Conservation (phyloP, 2,329 filamentous ascomycete species). For the Ceratocystis albifundus region DNA sequence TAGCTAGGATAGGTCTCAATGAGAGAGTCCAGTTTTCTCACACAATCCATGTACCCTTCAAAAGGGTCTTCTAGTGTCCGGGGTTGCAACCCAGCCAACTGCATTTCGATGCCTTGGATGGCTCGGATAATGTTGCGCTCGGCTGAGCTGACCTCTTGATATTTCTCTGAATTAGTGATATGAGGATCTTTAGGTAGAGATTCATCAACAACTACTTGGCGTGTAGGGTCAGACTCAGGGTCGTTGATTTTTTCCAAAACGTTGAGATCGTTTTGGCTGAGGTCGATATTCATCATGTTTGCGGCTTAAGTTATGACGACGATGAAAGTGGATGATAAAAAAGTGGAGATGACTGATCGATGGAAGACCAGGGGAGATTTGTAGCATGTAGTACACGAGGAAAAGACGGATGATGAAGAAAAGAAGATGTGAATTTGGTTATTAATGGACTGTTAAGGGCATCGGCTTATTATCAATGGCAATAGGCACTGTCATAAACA, state of each 20-base stretch:
- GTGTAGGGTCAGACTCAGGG: slow-evolving; percentile 49
- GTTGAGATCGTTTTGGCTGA: slow-evolving; percentile 49
- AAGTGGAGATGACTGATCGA: not conserved
- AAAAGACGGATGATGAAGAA: not conserved
- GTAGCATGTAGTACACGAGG: not conserved
- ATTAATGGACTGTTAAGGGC: not conserved
- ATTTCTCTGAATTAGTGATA: slow-evolving; percentile 39
- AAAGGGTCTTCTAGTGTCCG: slow-evolving; percentile 33
- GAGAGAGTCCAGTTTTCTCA: slow-evolving; percentile 43
- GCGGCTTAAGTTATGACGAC: not conserved
- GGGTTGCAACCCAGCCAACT: slow-evolving; percentile 36
- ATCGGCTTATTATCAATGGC: not conserved
- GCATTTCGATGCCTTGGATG: slow-evolving; percentile 45
- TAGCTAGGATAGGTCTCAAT: slow-evolving; percentile 51
- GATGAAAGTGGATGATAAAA: slow-evolving; percentile 4
- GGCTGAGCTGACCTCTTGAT: slow-evolving; percentile 39
- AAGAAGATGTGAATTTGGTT: not conserved
- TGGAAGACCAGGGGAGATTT: not conserved
- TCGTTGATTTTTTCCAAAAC: slow-evolving; percentile 57
- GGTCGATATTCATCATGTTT: slow-evolving; percentile 38
- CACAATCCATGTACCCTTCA: slow-evolving; percentile 37
- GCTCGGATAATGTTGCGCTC: slow-evolving; percentile 44
- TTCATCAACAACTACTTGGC: slow-evolving; percentile 43
- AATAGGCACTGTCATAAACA: too few relatives aligned
- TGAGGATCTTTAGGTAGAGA: slow-evolving; percentile 47